Percentiles rank a stretch among this genome's conserved stretches.
Conservation (phyloP, 371 early-diverging fungal species). For the Nosema bombycis region DNA sequence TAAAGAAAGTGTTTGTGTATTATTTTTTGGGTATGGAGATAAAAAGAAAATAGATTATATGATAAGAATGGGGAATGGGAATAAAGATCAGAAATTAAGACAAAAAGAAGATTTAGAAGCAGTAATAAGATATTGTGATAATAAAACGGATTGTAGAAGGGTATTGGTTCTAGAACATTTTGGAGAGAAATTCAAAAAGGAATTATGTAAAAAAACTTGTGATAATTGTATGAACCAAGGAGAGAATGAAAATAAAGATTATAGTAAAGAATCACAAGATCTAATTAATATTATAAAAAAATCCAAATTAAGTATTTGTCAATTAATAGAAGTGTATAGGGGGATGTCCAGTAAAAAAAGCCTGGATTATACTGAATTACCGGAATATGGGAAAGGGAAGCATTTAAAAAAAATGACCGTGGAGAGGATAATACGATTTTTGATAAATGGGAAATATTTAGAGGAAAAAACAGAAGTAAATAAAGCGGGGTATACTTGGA, state of each 20-base stretch:
- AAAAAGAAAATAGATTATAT: constrained; percentile 70
- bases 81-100: constrained; percentile 73
- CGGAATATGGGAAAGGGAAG: constrained; percentile 69
- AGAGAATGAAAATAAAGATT: constrained; percentile 35
- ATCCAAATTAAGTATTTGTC: constrained; percentile 70
- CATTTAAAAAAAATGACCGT: constrained; percentile 41
- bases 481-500: constrained; percentile 53
- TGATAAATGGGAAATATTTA: constrained; percentile 55
- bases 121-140: constrained; percentile 86
- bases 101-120: constrained; percentile 72
- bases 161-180: constrained; percentile 83
- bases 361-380: constrained; percentile 66
- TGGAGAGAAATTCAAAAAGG: constrained; percentile 75
- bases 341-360: constrained; percentile 70
- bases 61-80: constrained; percentile 70
- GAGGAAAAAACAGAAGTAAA: constrained; percentile 50
- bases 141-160: constrained; percentile 81
- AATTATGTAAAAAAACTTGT: constrained; percentile 74
- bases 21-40: constrained; percentile 79
- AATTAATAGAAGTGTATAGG: constrained; percentile 73
- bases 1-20: constrained; percentile 72
- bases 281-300: constrained; percentile 48
- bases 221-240: constrained; percentile 74
- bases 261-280: constrained; percentile 49
- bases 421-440: constrained; percentile 44